These are phyloP conservation scores for Leptographium radiaticola DNA, from an alignment of 2,329 filamentous ascomycete genomes.

Conservation along the genomic window DNA sequence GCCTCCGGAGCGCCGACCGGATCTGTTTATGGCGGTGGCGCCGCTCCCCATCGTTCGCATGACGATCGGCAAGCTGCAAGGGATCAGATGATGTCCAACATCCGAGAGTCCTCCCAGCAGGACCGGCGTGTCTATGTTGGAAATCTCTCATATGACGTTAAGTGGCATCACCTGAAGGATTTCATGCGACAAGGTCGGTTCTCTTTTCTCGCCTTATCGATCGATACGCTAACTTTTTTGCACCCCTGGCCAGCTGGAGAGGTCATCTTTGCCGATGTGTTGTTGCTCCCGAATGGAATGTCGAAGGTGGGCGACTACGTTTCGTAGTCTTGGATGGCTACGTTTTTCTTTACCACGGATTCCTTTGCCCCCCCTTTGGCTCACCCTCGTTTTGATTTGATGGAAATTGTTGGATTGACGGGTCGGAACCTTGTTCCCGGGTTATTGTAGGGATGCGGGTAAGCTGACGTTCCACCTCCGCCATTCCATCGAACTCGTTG, in stretches of 20 bases:
- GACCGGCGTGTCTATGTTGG: slow-evolving; percentile 99
- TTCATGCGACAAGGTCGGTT: slow-evolving; percentile 87
- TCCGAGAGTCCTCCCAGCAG: slow-evolving; percentile 91
- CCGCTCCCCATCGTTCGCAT: slow-evolving; percentile 55
- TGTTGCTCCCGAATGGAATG: slow-evolving; percentile 99
- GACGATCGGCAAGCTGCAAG: slow-evolving; percentile 76
- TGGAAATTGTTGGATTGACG: slow-evolving; percentile 98
- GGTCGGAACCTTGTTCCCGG: slow-evolving; percentile 82
- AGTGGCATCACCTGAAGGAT: slow-evolving; percentile 99
- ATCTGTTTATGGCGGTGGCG: slow-evolving; percentile 46
- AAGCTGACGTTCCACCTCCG: slow-evolving; percentile 33
- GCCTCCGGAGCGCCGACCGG: slow-evolving; percentile 53
- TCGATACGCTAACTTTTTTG: slow-evolving; percentile 21
- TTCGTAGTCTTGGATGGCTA: slow-evolving; percentile 69
- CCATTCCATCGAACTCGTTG: too few species aligned
- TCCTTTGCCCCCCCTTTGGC: slow-evolving; percentile 29
- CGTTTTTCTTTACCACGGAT: slow-evolving; percentile 27
- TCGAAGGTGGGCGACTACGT: slow-evolving; percentile 98
- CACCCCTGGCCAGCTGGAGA: slow-evolving; percentile 63
- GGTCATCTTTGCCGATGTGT: slow-evolving; percentile 97
- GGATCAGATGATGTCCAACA: slow-evolving; percentile 91
- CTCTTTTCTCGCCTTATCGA: not conserved
- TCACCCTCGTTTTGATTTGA: slow-evolving; percentile 33
- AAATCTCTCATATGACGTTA: slow-evolving; percentile 98
- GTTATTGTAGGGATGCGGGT: slow-evolving; percentile 99